A percentile compares a stretch with the other conserved stretches of the same genome.
phyloP scores from a whole-genome alignment of 176 grass and related monocot species.

The Oryza glumipatula region DNA sequence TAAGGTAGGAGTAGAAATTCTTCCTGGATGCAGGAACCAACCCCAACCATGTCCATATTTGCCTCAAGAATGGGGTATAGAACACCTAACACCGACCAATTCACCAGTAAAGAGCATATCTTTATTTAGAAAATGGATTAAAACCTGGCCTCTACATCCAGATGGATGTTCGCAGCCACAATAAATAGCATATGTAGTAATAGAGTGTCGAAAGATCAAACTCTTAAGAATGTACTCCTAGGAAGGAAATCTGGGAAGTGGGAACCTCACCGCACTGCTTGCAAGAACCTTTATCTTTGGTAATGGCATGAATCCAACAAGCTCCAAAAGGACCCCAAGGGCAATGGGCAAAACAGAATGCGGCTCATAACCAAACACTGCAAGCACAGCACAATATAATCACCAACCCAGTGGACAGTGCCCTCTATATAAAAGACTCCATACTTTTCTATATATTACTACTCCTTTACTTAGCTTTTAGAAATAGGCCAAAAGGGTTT shows the following conservation, averaged over 20 bases:
- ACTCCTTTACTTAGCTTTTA: background rate
- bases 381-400: conserved; percentile 12
- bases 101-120: conserved; percentile 13
- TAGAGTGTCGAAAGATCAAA: background rate
- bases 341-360: conserved; percentile 90
- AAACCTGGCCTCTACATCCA: too few relatives aligned
- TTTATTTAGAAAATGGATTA: too few relatives aligned
- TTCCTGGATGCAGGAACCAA: conserved; percentile 75
- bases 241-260: conserved; percentile 8
- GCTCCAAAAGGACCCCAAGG: conserved; percentile 48
- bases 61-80: conserved; percentile 93
- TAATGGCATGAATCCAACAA: conserved; percentile 82
- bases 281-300: conserved; percentile 74
- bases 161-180: too few relatives aligned
- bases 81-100: conserved; percentile 67
- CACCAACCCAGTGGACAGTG: background rate
- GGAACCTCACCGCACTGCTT: conserved; percentile 75
- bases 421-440: background rate
- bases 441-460: background rate
- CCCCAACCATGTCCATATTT: conserved; percentile 93
- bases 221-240: background rate
- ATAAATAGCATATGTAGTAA: too few relatives aligned
- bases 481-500: background rate
- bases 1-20: conserved; percentile 71
- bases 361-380: conserved; percentile 92